A percentile compares a stretch with the other conserved stretches of the same genome.
phyloP scores from a whole-genome alignment of 2,329 filamentous ascomycete species.

The Amauroascus verrucosus region DNA sequence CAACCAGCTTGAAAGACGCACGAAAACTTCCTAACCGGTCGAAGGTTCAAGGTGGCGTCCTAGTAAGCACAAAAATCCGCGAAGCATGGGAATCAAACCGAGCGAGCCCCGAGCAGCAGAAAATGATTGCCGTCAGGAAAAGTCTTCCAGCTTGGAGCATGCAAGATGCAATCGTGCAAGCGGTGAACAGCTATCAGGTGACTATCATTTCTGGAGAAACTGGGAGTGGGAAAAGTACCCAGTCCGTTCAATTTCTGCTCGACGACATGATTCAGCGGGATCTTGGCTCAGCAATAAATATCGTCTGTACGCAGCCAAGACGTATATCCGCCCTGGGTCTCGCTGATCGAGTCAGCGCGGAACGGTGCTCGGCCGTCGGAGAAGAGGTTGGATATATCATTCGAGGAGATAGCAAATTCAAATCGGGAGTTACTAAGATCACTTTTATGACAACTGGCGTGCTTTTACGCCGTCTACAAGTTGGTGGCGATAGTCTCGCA shows the following conservation, averaged over 20 bases:
- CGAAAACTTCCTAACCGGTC: slow-evolving; percentile 48
- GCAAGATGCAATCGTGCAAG: slow-evolving; percentile 62
- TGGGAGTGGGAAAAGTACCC: slow-evolving; percentile 91
- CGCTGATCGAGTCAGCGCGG: slow-evolving; percentile 87
- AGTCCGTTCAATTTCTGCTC: slow-evolving; percentile 90
- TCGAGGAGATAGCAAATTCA: slow-evolving; percentile 73
- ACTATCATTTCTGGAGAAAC: slow-evolving; percentile 97
- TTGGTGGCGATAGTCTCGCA: slow-evolving; percentile 70
- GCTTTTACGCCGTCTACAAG: slow-evolving; percentile 79
- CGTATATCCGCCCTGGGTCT: slow-evolving; percentile 89
- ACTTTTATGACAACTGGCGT: slow-evolving; percentile 96
- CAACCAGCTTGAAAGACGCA: slow-evolving; percentile 17
- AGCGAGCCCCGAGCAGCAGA: slow-evolving; percentile 52
- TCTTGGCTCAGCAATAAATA: slow-evolving; percentile 69
- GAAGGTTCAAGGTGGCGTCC: slow-evolving; percentile 50
- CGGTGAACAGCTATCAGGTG: slow-evolving; percentile 69
- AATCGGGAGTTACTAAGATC: slow-evolving; percentile 64
- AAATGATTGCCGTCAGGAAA: slow-evolving; percentile 63
- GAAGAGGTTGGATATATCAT: slow-evolving; percentile 88
- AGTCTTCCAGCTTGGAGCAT: slow-evolving; percentile 80
- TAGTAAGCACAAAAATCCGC: slow-evolving; percentile 49
- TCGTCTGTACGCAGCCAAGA: slow-evolving; percentile 90
- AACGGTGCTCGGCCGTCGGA: slow-evolving; percentile 70
- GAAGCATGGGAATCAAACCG: slow-evolving; percentile 61
- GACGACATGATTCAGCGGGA: slow-evolving; percentile 74